These are phyloP conservation scores for Microcos paniculata DNA, from an alignment of 345 rosid species.

Conservation along the genomic window DNA sequence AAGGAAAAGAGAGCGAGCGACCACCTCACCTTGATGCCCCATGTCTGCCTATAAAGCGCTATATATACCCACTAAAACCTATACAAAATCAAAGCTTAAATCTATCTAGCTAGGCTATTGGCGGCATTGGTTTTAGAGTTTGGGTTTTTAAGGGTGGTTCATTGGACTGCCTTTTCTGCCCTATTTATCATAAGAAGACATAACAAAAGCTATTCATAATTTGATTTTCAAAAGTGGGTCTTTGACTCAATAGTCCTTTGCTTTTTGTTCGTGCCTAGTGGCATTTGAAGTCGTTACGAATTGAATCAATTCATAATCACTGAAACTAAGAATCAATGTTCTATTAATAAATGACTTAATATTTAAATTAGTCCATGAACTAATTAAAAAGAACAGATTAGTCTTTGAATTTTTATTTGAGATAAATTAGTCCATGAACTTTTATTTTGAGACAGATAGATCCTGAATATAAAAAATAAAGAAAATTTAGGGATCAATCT, in stretches of 20 bases:
- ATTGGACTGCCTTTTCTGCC: not conserved
- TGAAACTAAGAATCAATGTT: too few species aligned
- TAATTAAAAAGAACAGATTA: too few species aligned
- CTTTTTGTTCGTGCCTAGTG: too few species aligned
- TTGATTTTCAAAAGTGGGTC: not conserved
- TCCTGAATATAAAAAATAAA: too few species aligned
- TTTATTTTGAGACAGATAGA: too few species aligned
- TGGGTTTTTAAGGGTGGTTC: not conserved
- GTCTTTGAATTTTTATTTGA: too few species aligned
- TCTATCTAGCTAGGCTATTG: not conserved
- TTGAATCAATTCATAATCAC: too few species aligned
- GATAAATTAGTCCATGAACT: too few species aligned
- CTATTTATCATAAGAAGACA: not conserved
- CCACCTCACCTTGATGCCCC: conserved; percentile 15
- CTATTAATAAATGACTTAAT: too few species aligned
- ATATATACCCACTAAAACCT: conserved; percentile 22
- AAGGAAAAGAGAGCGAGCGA: not conserved
- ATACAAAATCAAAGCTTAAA: conserved; percentile 5
- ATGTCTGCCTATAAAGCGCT: conserved; percentile 34
- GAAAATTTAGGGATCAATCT: too few species aligned
- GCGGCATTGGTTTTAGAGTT: not conserved
- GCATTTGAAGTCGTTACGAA: too few species aligned
- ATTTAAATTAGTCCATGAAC: too few species aligned
- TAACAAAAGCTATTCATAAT: not conserved
- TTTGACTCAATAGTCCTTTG: not conserved